Evolutionary conservation across 129 eudicot species (phyloP).

Genomic region (Deinandra increscens): DNA sequence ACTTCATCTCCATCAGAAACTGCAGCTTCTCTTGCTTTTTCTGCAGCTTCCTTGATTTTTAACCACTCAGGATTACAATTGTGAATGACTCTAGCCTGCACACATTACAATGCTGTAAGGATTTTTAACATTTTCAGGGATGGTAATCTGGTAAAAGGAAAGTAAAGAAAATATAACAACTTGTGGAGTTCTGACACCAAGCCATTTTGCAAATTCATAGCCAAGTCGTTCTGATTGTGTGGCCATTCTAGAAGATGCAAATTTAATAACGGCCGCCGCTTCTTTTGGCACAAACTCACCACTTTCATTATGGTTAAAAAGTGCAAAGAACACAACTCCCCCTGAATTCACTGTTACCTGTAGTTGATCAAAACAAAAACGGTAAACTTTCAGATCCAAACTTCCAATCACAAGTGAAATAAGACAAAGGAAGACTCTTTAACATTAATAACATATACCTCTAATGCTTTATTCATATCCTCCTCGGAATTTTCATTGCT

Average conservation of each 20-base stretch:
- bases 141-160: constrained; percentile 11
- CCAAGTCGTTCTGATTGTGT: constrained; percentile 98
- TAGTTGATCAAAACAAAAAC: neutral
- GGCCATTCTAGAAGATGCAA: constrained; percentile 95
- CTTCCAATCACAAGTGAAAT: neutral
- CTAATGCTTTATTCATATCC: constrained; percentile 75
- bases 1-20: constrained; percentile 78
- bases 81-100: constrained; percentile 93
- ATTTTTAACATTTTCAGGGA: constrained; percentile 13
- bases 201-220: constrained; percentile 95
- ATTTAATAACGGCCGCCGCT: constrained; percentile 90
- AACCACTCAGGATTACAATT: constrained; percentile 84
- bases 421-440: neutral
- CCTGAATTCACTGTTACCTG: constrained; percentile 99
- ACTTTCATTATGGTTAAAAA: constrained; percentile 56
- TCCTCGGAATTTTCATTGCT: constrained; percentile 88
- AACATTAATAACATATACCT: constrained; percentile 54
- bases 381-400: neutral
- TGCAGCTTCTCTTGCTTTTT: constrained; percentile 77
- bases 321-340: constrained; percentile 95
- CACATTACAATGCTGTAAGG: neutral
- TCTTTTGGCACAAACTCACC: constrained; percentile 68
- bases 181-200: constrained; percentile 94
- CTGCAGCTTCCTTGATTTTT: constrained; percentile 92
- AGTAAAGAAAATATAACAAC: constrained; percentile 49